These are phyloP conservation scores for Clarkia xantiana DNA, from an alignment of 345 rosid species.

Conservation along the genomic window DNA sequence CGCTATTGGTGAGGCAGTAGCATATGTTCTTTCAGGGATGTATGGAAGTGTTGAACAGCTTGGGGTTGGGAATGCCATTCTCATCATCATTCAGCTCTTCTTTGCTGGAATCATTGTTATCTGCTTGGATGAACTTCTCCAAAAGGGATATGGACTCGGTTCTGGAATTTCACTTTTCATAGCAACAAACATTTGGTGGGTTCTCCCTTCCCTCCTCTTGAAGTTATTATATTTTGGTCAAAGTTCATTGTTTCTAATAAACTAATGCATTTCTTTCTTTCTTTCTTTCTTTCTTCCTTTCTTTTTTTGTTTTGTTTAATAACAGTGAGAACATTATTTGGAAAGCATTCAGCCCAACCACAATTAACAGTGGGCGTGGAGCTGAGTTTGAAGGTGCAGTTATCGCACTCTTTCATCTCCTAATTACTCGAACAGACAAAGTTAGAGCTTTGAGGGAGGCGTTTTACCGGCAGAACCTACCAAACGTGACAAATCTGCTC, in stretches of 20 bases:
- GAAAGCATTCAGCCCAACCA: constrained; percentile 29
- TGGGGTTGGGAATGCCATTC: constrained; percentile 10
- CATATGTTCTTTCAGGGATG: constrained; percentile 6
- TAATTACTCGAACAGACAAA: constrained; percentile 23
- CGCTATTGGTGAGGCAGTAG: constrained; percentile 6
- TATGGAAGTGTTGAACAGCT: constrained; percentile 6
- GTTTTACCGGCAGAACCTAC: constrained; percentile 26
- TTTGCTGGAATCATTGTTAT: constrained; percentile 6
- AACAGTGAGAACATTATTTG: constrained; percentile 25
- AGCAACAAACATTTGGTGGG: constrained; percentile 5
- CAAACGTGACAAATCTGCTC: constrained; percentile 23
- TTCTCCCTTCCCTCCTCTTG: not conserved
- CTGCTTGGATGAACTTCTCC: constrained; percentile 8
- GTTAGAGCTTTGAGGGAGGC: constrained; percentile 24
- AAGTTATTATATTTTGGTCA: not conserved
- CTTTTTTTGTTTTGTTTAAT: no score
- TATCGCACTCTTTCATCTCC: constrained; percentile 22
- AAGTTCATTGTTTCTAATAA: not conserved
- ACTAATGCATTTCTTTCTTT: not conserved
- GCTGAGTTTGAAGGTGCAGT: constrained; percentile 32
- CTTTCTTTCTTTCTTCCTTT: no score
- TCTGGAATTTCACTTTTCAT: constrained; percentile 8
- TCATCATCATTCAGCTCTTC: constrained; percentile 4
- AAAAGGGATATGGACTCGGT: constrained; percentile 6
- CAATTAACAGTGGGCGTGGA: constrained; percentile 27